Evolutionary conservation across 192 early-diverging fungal species (phyloP).

Genomic region (Cladochytrium replicatum): DNA sequence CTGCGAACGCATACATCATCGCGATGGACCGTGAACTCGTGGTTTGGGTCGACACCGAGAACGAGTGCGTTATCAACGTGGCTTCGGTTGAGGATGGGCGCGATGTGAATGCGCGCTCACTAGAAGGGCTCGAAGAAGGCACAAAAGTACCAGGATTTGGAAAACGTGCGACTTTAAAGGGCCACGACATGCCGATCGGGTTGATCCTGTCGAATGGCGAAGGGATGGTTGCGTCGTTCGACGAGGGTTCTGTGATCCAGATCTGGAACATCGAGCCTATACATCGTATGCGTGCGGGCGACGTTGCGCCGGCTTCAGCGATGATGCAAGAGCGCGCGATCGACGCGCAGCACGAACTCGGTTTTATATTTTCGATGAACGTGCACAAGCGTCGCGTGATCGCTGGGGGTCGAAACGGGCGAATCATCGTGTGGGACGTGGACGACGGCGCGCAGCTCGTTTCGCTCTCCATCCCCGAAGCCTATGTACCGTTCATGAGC

Average conservation of each 20-base stretch:
- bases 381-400: slow-evolving; percentile 24
- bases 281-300: too few relatives aligned
- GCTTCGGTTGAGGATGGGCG: neutral
- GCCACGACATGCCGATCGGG: slow-evolving; percentile 17
- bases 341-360: slow-evolving; percentile 15
- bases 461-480: slow-evolving; percentile 12
- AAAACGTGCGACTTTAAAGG: slow-evolving; percentile 5
- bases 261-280: slow-evolving; percentile 20
- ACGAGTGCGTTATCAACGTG: neutral
- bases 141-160: too few relatives aligned
- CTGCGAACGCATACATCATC: slow-evolving; percentile 18
- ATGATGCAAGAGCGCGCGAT: slow-evolving; percentile 18
- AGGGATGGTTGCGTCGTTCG: slow-evolving; percentile 21
- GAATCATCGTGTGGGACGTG: slow-evolving; percentile 22
- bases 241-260: slow-evolving; percentile 19
- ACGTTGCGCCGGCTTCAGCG: too few relatives aligned
- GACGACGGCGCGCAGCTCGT: slow-evolving; percentile 10
- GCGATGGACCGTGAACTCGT: slow-evolving; percentile 12
- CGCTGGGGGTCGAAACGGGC: slow-evolving; percentile 20
- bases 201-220: slow-evolving; percentile 23
- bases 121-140: neutral
- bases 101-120: neutral
- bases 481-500: slow-evolving; percentile 9
- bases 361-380: slow-evolving; percentile 28
- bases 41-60: slow-evolving; percentile 13